Percentiles rank a stretch among this genome's conserved stretches.
These are phyloP conservation scores for Ilex asprella DNA, from an alignment of 257 asterid species.

Conservation along the genomic window DNA sequence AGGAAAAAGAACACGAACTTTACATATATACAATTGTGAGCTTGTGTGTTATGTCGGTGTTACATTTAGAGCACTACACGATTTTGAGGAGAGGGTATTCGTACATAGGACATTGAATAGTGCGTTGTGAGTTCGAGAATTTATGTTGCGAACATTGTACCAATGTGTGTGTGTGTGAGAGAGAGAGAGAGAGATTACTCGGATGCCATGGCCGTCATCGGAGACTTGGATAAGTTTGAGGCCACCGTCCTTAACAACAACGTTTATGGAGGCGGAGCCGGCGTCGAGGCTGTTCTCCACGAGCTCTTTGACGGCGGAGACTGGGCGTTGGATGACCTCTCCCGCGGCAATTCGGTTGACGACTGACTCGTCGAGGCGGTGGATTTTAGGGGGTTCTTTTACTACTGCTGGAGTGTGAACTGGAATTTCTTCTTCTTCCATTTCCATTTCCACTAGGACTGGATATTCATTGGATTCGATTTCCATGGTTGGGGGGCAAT, in stretches of 20 bases:
- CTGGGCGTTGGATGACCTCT: conserved; percentile 92
- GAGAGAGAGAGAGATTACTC: conserved; percentile 29
- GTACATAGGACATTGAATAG: too few relatives aligned
- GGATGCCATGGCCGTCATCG: conserved; percentile 94
- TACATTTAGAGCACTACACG: too few relatives aligned
- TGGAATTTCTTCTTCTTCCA: conserved; percentile 29
- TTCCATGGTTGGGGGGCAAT: too few relatives aligned
- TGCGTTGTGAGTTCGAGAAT: too few relatives aligned
- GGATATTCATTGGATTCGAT: too few relatives aligned
- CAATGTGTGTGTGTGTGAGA: background rate
- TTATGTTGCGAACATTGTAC: background rate
- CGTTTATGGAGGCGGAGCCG: conserved; percentile 62
- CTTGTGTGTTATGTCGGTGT: too few relatives aligned
- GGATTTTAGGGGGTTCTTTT: conserved; percentile 63
- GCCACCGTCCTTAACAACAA: conserved; percentile 80
- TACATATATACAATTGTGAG: too few relatives aligned
- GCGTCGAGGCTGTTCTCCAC: conserved; percentile 94
- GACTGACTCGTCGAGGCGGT: conserved; percentile 76
- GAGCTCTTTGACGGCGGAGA: conserved; percentile 94
- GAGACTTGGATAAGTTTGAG: conserved; percentile 94
- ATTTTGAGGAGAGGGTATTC: background rate
- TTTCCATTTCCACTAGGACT: conserved; percentile 20
- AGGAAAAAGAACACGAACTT: background rate
- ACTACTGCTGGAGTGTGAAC: conserved; percentile 14
- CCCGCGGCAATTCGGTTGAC: conserved; percentile 97